Evolutionary conservation across 768 basidiomycete species (phyloP).

Genomic region (Pleurotus citrinopileatus): DNA sequence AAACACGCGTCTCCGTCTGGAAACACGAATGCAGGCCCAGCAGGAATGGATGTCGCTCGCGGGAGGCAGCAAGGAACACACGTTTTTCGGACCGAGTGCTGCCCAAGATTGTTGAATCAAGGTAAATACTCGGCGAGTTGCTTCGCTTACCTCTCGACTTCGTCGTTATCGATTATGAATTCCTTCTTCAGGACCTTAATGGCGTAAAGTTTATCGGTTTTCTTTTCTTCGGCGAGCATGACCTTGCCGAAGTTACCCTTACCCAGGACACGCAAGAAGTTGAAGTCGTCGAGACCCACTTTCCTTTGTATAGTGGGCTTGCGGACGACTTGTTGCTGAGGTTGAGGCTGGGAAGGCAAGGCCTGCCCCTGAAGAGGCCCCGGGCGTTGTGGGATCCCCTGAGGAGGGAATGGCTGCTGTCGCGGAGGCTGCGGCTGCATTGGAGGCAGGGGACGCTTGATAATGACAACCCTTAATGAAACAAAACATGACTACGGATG

Average conservation of each 20-base stretch:
- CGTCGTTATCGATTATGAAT: slow-evolving; percentile 99
- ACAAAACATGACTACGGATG: too few relatives aligned
- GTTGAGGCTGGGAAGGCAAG: slow-evolving; percentile 30
- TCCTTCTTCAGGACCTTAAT: slow-evolving; percentile 99
- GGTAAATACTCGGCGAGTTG: background rate
- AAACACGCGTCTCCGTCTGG: slow-evolving; percentile 98
- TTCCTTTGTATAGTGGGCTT: slow-evolving; percentile 65
- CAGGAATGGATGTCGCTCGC: slow-evolving; percentile 96
- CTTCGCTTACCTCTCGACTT: slow-evolving; percentile 86
- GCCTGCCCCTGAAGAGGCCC: slow-evolving; percentile 27
- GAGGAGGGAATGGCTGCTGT: slow-evolving; percentile 3
- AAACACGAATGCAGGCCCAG: slow-evolving; percentile 98
- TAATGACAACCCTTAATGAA: slow-evolving; percentile 11
- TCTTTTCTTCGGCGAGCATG: slow-evolving; percentile 99
- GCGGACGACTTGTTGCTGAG: slow-evolving; percentile 36
- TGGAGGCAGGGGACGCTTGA: slow-evolving; percentile 19
- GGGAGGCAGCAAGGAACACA: slow-evolving; percentile 95
- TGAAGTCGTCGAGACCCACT: slow-evolving; percentile 97
- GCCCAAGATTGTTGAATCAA: slow-evolving; percentile 10
- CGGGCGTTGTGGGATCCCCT: slow-evolving; percentile 13
- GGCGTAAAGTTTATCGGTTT: slow-evolving; percentile 83
- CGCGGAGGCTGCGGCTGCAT: slow-evolving; percentile 20
- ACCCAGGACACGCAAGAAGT: slow-evolving; percentile 96
- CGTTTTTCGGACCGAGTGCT: slow-evolving; percentile 99
- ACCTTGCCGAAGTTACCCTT: slow-evolving; percentile 99